Percentiles rank a stretch among this genome's conserved stretches.
Conservation (phyloP, 2,329 filamentous ascomycete genomes). For the Fusarium sp. region DNA sequence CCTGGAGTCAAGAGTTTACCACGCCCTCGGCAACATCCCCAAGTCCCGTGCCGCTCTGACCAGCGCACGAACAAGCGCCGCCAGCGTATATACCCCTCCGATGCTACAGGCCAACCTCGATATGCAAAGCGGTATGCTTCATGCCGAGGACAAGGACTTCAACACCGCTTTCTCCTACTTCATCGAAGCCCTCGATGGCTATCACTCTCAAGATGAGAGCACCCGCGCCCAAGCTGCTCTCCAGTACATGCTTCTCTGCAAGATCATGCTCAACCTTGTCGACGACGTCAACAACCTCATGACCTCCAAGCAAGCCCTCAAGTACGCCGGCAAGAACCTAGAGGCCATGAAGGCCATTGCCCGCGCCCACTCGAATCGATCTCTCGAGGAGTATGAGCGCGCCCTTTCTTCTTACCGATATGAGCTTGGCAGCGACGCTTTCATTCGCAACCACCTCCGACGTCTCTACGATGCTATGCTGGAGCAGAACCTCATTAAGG, state of each 20-base stretch:
- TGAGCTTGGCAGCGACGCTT: constrained; percentile 92
- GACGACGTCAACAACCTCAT: constrained; percentile 97
- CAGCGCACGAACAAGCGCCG: constrained; percentile 91
- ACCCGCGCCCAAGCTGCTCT: constrained; percentile 93
- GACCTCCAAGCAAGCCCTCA: constrained; percentile 94
- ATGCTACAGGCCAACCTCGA: constrained; percentile 95
- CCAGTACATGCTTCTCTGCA: constrained; percentile 99
- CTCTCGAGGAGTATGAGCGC: constrained; percentile 95
- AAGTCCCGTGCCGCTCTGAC: constrained; percentile 96
- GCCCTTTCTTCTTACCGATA: constrained; percentile 90
- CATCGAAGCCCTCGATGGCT: constrained; percentile 97
- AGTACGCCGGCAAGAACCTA: constrained; percentile 94
- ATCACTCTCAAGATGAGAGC: constrained; percentile 90
- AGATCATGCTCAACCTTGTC: constrained; percentile 98
- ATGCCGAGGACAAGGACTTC: constrained; percentile 98
- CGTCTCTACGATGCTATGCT: constrained; percentile 98
- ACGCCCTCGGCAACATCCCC: constrained; percentile 94
- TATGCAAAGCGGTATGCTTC: constrained; percentile 99
- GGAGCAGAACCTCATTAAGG: constrained; percentile 99
- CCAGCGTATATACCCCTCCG: constrained; percentile 96
- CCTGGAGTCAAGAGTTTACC: constrained; percentile 95
- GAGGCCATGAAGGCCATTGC: constrained; percentile 99
- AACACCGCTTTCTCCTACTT: constrained; percentile 99
- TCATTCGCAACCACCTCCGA: constrained; percentile 96
- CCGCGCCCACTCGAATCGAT: constrained; percentile 93